These are phyloP conservation scores for Nasturtium officinale DNA, from an alignment of 345 rosid species.

Conservation along the genomic window DNA sequence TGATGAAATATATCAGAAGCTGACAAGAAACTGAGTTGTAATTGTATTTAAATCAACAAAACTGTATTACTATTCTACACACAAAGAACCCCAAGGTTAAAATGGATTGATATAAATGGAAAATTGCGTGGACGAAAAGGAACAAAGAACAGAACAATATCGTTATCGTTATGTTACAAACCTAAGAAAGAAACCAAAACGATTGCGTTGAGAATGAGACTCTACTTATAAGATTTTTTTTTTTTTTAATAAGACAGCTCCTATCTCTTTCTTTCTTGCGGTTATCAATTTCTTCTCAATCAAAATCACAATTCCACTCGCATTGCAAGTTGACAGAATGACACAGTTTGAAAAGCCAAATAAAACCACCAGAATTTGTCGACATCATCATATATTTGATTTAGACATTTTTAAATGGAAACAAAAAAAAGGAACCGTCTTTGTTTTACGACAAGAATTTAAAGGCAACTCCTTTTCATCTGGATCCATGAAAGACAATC, in stretches of 20 bases:
- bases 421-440: too few species aligned
- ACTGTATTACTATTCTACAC: neutral
- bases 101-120: slow-evolving; percentile 1
- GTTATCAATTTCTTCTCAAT: neutral
- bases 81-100: neutral
- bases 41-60: neutral
- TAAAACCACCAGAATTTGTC: slow-evolving; percentile 3
- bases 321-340: slow-evolving; percentile 11
- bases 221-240: neutral
- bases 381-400: slow-evolving; percentile 1
- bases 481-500: slow-evolving; percentile 2
- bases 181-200: slow-evolving; percentile 9
- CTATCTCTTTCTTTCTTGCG: slow-evolving; percentile 16
- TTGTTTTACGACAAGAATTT: neutral
- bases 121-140: neutral
- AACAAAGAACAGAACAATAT: neutral
- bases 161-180: neutral
- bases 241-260: slow-evolving; percentile 29
- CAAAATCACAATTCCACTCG: neutral
- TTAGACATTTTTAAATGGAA: neutral
- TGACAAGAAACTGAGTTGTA: slow-evolving; percentile 16
- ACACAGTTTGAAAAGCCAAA: neutral
- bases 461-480: slow-evolving; percentile 12
- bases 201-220: slow-evolving; percentile 27
- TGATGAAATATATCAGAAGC: slow-evolving; percentile 16